phyloP scores from a whole-genome alignment of 306 rosid genomes.

The Vicia sativa region DNA sequence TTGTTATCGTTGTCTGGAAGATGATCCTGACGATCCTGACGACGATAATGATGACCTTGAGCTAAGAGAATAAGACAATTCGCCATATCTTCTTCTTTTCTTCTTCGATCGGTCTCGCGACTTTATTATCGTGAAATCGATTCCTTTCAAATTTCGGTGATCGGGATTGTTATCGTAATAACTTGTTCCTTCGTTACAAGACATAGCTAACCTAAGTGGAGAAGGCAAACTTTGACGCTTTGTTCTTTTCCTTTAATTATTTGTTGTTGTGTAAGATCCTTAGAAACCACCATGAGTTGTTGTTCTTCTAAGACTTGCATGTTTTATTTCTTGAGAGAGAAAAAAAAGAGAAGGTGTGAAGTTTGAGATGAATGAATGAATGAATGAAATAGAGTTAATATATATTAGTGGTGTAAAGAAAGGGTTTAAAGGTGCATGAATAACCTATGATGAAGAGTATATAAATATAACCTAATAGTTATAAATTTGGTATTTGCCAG shows the following conservation, averaged over 20 bases:
- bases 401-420: constrained; percentile 41
- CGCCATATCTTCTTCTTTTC: constrained; percentile 68
- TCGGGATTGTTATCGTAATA: not conserved
- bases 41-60: constrained; percentile 45
- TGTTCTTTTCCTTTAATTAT: constrained; percentile 72
- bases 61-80: constrained; percentile 84
- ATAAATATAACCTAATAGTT: constrained; percentile 26
- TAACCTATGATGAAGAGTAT: constrained; percentile 4
- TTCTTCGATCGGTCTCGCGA: constrained; percentile 27
- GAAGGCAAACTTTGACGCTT: constrained; percentile 65
- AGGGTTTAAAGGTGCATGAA: constrained; percentile 32
- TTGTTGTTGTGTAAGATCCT: constrained; percentile 44
- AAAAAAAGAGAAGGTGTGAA: not conserved
- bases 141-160: constrained; percentile 13
- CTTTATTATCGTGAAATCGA: constrained; percentile 22
- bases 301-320: constrained; percentile 48
- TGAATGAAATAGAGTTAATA: constrained; percentile 38
- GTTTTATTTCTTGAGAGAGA: not conserved
- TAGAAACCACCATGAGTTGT: constrained; percentile 12
- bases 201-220: constrained; percentile 45
- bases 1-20: not conserved
- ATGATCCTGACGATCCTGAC: not conserved
- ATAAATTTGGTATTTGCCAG: constrained; percentile 48
- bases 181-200: constrained; percentile 33
- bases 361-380: constrained; percentile 13